Conservation (phyloP, 345 rosid genomes). For the Gossypium arboreum region DNA sequence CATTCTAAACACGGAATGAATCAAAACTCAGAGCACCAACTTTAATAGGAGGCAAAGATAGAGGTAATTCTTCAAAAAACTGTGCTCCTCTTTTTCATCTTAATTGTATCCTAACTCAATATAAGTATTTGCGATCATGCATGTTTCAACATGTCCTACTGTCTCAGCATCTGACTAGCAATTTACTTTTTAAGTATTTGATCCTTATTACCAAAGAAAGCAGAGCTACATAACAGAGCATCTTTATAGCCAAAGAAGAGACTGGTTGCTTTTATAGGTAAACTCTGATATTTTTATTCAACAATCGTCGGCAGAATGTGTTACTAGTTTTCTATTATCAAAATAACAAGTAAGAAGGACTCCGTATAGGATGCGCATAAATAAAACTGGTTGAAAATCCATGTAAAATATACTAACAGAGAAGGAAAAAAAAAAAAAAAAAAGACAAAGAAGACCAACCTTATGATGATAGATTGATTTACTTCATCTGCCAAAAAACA, state of each 20-base stretch:
- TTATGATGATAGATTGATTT: slow-evolving; percentile 96
- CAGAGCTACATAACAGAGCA: not conserved
- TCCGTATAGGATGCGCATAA: not conserved
- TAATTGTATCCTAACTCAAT: slow-evolving; percentile 3
- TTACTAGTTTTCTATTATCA: not conserved
- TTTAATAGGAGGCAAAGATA: not conserved
- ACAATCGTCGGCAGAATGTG: not conserved
- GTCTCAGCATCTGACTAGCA: slow-evolving; percentile 6
- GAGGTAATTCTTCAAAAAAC: not conserved
- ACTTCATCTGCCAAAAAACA: slow-evolving; percentile 74
- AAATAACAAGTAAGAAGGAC: slow-evolving; percentile 3
- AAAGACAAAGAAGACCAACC: slow-evolving; percentile 46
- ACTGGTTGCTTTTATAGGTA: not conserved
- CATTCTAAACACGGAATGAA: not conserved
- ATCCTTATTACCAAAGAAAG: not conserved
- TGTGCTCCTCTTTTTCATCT: not conserved
- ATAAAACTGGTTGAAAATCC: not conserved
- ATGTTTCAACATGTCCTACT: not conserved
- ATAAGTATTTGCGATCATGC: not conserved
- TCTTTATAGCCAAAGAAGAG: not conserved
- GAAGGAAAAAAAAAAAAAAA: not conserved
- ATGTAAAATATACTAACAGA: not conserved
- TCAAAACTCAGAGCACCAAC: not conserved
- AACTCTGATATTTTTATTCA: not conserved
- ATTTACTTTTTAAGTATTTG: not conserved